These are phyloP conservation scores for Fusarium kyushuense DNA, from an alignment of 2,329 filamentous ascomycete species.

Conservation along the genomic window DNA sequence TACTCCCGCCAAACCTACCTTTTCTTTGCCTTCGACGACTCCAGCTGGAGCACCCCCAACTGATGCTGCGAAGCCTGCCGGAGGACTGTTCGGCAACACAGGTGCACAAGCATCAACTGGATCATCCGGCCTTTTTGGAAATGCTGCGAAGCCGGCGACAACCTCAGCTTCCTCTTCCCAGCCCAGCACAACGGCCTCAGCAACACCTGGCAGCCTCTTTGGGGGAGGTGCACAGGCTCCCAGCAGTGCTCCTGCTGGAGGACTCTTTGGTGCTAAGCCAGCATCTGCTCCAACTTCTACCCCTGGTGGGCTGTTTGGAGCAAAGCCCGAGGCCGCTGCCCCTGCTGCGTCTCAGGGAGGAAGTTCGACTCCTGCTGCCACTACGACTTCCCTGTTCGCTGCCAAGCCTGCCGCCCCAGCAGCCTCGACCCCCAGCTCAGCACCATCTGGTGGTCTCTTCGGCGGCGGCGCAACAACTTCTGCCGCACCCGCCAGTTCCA, in stretches of 20 bases:
- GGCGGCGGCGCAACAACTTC: constrained; percentile 49
- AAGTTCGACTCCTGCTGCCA: constrained; percentile 38
- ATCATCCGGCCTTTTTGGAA: constrained; percentile 48
- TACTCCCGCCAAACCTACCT: constrained; percentile 60
- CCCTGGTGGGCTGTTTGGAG: constrained; percentile 43
- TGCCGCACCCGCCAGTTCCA: constrained; percentile 47
- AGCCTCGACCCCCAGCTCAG: constrained; percentile 49
- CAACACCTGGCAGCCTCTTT: constrained; percentile 50
- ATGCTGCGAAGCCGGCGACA: constrained; percentile 46
- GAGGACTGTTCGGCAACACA: constrained; percentile 44
- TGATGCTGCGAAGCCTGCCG: constrained; percentile 49
- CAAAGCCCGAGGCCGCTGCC: constrained; percentile 45
- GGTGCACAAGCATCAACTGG: constrained; percentile 40
- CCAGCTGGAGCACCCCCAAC: constrained; percentile 67
- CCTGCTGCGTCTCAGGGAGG: constrained; percentile 37
- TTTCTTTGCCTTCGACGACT: constrained; percentile 65
- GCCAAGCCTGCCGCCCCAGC: constrained; percentile 55
- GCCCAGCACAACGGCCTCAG: constrained; percentile 33
- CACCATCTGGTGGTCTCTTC: constrained; percentile 55
- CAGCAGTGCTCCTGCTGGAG: constrained; percentile 48
- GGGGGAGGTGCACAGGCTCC: constrained; percentile 50
- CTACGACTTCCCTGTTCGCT: constrained; percentile 55
- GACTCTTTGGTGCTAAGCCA: constrained; percentile 53
- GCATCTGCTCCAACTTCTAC: constrained; percentile 43
- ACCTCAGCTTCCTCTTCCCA: constrained; percentile 37